A percentile compares a stretch with the other conserved stretches of the same genome.
These are phyloP conservation scores for Boehmeria nivea DNA, from an alignment of 306 rosid genomes.

Conservation along the genomic window DNA sequence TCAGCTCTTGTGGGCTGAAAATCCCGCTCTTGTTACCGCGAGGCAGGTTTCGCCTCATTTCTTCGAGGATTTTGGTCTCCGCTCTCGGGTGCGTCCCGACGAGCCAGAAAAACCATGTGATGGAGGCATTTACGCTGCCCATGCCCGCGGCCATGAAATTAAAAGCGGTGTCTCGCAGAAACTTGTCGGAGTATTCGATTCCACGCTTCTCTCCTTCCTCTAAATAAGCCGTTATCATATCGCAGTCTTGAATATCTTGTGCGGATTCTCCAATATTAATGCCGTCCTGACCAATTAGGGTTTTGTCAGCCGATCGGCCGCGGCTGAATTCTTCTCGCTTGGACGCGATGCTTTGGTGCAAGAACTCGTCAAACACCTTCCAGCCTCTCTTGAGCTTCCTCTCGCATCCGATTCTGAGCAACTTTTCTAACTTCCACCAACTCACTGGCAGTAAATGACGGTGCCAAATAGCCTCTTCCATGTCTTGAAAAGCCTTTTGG, in stretches of 20 bases:
- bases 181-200: conserved; percentile 27
- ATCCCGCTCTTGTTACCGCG: conserved; percentile 8
- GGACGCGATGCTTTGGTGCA: not conserved
- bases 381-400: conserved; percentile 19
- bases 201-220: not conserved
- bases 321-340: too few relatives aligned
- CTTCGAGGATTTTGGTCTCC: conserved; percentile 22
- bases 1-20: conserved; percentile 41
- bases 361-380: conserved; percentile 30
- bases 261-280: not conserved
- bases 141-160: conserved; percentile 61
- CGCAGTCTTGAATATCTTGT: not conserved
- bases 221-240: conserved; percentile 17
- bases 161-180: conserved; percentile 50
- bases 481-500: conserved; percentile 16
- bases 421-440: conserved; percentile 34
- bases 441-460: conserved; percentile 18
- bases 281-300: too few relatives aligned
- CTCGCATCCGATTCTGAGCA: conserved; percentile 29
- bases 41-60: conserved; percentile 23
- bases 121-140: conserved; percentile 53
- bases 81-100: conserved; percentile 30
- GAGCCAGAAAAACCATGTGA: conserved; percentile 74
- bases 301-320: too few relatives aligned
- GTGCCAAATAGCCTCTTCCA: conserved; percentile 6